Base-by-base conservation (phyloP, 257 asterid genomes). In the Nicotiana attenuata region DNA sequence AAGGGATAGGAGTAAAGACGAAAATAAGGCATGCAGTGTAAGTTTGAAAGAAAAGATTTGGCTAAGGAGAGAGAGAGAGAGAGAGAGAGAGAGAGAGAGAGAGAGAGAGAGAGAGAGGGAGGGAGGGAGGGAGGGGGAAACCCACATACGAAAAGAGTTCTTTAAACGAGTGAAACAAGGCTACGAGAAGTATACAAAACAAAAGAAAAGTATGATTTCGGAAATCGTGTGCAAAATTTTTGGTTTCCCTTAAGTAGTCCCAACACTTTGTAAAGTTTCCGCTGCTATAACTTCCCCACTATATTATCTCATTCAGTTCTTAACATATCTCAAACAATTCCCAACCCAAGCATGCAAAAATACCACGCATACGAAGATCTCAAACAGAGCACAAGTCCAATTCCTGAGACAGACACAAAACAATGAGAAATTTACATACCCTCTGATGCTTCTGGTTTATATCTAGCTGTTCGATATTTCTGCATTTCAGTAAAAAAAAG, bases 401-500 rank as follows among this genome's bases (percentile, higher is more conserved):
- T 71, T 71, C 60, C 60, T 45, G 78, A 14, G 20, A 71, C 33
- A 45, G 22, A 41, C 7, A 67, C 47, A 73, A 33, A 28, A 65
- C 78, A 57, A 45, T 31, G 45, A 29, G 45, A 80, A 68, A 29
- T 57, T 26, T 57, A 60, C 85, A 79, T 81, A 94, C 98, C 98
- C 90, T 94, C 97, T 83, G 93, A 81, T 20, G 90, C 83, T 86
- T 93, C 99, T 66, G 98, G 97, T 85, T 87, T 91, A 76, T 86
- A 95, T 88, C 99, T 90, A 85, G 99, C 99, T 2, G 98, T 90
- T 65, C 98, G 92, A 87, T 93, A 95, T 89, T 95, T 95, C 97
- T 95, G 97, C 92, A 90, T 67, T 77, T 59, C 83, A 81, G 52
- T 53, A 86, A 45, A 81, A 81, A 81, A 75, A 24, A 38, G 73